Conservation (phyloP, 768 basidiomycete genomes). For the Mycena epipterygia region DNA sequence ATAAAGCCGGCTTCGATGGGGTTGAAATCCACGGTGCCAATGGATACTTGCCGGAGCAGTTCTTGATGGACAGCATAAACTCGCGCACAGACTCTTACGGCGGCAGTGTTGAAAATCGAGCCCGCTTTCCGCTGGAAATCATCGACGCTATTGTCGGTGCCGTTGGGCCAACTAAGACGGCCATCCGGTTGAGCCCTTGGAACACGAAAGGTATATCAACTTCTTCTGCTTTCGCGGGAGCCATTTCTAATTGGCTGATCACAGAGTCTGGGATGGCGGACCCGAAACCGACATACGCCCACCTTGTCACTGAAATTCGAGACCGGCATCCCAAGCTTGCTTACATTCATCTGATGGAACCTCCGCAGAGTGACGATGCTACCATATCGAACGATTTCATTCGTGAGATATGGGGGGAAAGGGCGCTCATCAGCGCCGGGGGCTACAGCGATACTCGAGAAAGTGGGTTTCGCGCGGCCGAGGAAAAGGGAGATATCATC, state of each 20-base stretch:
- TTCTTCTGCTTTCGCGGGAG: background rate
- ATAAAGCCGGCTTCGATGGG: conserved; percentile 77
- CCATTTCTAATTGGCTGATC: background rate
- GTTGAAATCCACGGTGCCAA: conserved; percentile 63
- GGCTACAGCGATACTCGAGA: conserved; percentile 54
- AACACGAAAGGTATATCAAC: conserved; percentile 49
- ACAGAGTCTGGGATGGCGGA: background rate
- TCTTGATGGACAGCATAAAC: conserved; percentile 69
- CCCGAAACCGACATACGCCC: conserved; percentile 44
- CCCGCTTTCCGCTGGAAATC: conserved; percentile 61
- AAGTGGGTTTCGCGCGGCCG: conserved; percentile 52
- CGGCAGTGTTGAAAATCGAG: conserved; percentile 72
- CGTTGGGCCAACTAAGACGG: conserved; percentile 68
- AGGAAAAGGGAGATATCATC: conserved; percentile 37
- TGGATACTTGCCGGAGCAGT: conserved; percentile 71
- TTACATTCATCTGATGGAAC: conserved; percentile 58
- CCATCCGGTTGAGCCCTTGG: conserved; percentile 73
- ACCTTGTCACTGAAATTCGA: conserved; percentile 45
- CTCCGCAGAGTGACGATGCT: conserved; percentile 14
- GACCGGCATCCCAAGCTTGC: conserved; percentile 49
- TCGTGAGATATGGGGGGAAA: conserved; percentile 59
- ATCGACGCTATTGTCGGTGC: conserved; percentile 63
- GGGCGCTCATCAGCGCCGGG: conserved; percentile 57
- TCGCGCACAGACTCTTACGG: conserved; percentile 76
- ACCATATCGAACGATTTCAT: conserved; percentile 56